Conservation (phyloP, 768 basidiomycete genomes). For the Podaxis sp. region DNA sequence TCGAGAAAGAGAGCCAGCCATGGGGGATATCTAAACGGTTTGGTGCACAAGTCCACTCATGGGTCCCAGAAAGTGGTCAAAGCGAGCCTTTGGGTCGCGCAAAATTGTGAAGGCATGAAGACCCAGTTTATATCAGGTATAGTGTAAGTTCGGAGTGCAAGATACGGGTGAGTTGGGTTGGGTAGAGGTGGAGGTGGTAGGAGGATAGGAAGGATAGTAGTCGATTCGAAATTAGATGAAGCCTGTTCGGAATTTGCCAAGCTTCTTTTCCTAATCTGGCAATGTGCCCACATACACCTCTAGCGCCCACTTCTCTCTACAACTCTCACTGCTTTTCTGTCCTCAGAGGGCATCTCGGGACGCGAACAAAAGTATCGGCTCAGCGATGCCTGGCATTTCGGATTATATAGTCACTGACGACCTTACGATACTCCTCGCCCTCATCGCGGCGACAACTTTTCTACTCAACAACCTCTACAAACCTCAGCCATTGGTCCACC, state of each 20-base stretch:
- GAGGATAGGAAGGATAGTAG: conserved; percentile 1
- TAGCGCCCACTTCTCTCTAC: background rate
- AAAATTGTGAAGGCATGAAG: background rate
- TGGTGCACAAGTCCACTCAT: background rate
- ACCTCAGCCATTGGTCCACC: conserved; percentile 84
- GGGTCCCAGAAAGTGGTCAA: background rate
- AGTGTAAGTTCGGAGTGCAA: background rate
- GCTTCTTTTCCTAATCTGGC: conserved; percentile 2
- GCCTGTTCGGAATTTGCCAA: conserved; percentile 12
- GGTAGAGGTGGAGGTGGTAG: background rate
- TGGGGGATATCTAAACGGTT: conserved; percentile 3
- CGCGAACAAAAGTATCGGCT: background rate
- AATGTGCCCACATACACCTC: background rate
- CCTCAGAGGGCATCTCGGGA: background rate
- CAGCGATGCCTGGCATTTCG: conserved; percentile 33
- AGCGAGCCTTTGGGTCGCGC: background rate
- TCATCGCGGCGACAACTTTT: conserved; percentile 73
- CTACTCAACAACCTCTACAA: conserved; percentile 75
- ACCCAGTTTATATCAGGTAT: background rate
- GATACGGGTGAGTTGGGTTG: background rate
- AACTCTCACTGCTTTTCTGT: background rate
- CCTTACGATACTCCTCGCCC: conserved; percentile 69
- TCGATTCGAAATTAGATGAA: conserved; percentile 1
- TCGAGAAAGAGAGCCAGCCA: conserved; percentile 1
- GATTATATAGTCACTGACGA: conserved; percentile 74